Conservation (phyloP, 2,329 filamentous ascomycete species). For the Teratosphaeria viscida region DNA sequence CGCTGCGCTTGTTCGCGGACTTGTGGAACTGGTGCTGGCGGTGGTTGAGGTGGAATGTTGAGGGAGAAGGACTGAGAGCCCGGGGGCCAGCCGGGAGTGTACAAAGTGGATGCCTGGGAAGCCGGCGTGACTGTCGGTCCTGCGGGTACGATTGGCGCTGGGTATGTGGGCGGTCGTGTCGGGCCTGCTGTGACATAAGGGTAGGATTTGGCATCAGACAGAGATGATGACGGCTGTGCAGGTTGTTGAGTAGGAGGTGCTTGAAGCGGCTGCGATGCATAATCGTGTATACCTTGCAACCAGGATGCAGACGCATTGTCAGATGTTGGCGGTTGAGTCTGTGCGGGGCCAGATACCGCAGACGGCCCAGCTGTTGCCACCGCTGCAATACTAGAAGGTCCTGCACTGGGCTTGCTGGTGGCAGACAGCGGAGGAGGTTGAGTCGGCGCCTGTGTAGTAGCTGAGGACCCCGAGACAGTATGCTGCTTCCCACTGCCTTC, state of each 20-base stretch:
- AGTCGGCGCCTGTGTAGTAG: neutral
- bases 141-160: neutral
- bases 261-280: conserved; percentile 23
- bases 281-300: conserved; percentile 36
- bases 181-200: neutral
- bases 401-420: neutral
- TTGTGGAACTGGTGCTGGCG: conserved; percentile 9
- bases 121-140: neutral
- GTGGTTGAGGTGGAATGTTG: conserved; percentile 6
- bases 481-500: conserved; percentile 1
- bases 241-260: conserved; percentile 9
- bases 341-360: neutral
- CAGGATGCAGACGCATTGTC: conserved; percentile 25
- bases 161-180: neutral
- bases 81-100: conserved; percentile 13
- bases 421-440: conserved; percentile 3
- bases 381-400: neutral
- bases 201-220: neutral
- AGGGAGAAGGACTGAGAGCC: conserved; percentile 7
- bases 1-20: conserved; percentile 26
- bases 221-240: conserved; percentile 8
- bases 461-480: neutral
- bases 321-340: conserved; percentile 8
- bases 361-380: neutral
- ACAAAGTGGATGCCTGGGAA: conserved; percentile 3